Evolutionary conservation across 2,329 filamentous ascomycete genomes (phyloP).

Genomic region (Talaromyces piceae): DNA sequence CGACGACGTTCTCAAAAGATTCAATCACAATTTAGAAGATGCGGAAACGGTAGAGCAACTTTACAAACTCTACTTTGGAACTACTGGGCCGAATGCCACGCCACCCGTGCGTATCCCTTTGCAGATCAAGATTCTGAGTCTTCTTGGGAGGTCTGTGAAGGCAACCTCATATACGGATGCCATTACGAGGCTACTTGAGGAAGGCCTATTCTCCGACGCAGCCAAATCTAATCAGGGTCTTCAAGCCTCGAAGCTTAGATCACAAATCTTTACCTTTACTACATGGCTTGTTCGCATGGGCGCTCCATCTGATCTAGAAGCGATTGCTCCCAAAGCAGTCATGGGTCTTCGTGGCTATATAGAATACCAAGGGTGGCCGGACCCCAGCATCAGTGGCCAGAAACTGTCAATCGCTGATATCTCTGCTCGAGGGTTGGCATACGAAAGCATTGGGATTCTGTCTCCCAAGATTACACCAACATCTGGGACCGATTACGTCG

Average conservation of each 20-base stretch:
- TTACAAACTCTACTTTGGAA: slow-evolving; percentile 65
- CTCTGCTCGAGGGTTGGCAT: slow-evolving; percentile 68
- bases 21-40: slow-evolving; percentile 62
- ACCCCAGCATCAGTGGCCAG: slow-evolving; percentile 45
- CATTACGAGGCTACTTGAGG: slow-evolving; percentile 62
- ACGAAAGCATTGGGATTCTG: slow-evolving; percentile 82
- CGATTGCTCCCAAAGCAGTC: slow-evolving; percentile 63
- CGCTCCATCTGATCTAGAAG: slow-evolving; percentile 50
- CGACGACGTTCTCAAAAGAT: slow-evolving; percentile 81
- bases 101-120: slow-evolving; percentile 57
- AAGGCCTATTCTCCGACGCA: slow-evolving; percentile 49
- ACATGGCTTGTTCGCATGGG: slow-evolving; percentile 78
- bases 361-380: slow-evolving; percentile 75
- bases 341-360: slow-evolving; percentile 65
- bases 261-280: slow-evolving; percentile 76
- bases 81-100: slow-evolving; percentile 37
- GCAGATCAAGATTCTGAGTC: slow-evolving; percentile 65
- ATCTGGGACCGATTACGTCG: slow-evolving; percentile 33
- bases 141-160: slow-evolving; percentile 68
- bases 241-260: slow-evolving; percentile 71
- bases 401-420: slow-evolving; percentile 54
- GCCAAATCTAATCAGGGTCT: slow-evolving; percentile 50
- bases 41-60: slow-evolving; percentile 54
- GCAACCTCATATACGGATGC: slow-evolving; percentile 63
- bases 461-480: slow-evolving; percentile 43